Conservation (phyloP, 2,329 filamentous ascomycete genomes). For the Fusarium heterosporum region DNA sequence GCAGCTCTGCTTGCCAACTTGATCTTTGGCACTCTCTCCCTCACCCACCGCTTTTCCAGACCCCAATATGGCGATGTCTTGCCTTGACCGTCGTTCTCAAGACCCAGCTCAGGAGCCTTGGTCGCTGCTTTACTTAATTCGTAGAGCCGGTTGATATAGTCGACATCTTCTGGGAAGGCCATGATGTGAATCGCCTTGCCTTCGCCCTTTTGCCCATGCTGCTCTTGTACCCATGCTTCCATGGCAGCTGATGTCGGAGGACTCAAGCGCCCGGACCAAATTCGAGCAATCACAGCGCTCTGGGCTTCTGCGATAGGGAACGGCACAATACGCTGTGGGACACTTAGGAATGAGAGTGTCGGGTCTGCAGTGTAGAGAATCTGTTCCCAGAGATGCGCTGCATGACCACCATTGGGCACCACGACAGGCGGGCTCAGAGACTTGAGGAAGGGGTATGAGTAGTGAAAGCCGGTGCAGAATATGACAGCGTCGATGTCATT, state of each 20-base stretch:
- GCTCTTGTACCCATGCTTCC: conserved; percentile 68
- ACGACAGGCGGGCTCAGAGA: conserved; percentile 61
- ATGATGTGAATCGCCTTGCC: conserved; percentile 56
- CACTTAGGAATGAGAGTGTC: conserved; percentile 72
- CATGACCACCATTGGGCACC: conserved; percentile 69
- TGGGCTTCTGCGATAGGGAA: conserved; percentile 79
- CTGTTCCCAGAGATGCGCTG: conserved; percentile 78
- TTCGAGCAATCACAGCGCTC: conserved; percentile 71
- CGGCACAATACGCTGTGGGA: conserved; percentile 77
- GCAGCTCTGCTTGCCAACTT: conserved; percentile 54
- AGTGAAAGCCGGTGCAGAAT: conserved; percentile 90
- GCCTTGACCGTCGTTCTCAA: conserved; percentile 54
- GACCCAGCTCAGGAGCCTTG: conserved; percentile 42
- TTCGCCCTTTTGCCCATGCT: conserved; percentile 63
- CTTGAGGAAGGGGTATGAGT: conserved; percentile 77
- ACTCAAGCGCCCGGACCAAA: conserved; percentile 71
- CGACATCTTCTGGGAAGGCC: conserved; percentile 64
- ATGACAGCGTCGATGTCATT: conserved; percentile 76
- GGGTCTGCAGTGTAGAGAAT: conserved; percentile 74
- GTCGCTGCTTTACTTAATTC: conserved; percentile 59
- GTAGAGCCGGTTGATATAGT: conserved; percentile 70
- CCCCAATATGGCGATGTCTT: conserved; percentile 57
- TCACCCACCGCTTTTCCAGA: conserved; percentile 54
- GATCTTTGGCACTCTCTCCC: conserved; percentile 55
- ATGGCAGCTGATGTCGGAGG: conserved; percentile 68